Base-by-base conservation (phyloP, 2,329 filamentous ascomycete genomes). In the Trichoderma sp. region DNA sequence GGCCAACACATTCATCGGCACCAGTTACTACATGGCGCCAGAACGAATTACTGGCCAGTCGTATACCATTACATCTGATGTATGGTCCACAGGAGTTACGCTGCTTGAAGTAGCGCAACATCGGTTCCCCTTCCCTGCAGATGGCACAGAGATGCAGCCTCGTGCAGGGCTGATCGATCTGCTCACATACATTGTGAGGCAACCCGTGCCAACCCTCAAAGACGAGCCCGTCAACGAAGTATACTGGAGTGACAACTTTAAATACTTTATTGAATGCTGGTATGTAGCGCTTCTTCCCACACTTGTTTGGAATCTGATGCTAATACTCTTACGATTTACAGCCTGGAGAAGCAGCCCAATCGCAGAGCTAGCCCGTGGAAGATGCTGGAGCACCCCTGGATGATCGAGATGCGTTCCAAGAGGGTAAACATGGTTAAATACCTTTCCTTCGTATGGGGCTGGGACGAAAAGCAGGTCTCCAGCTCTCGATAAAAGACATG, bases 231-330 rank as follows among this genome's bases (percentile, higher is more conserved):
- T 93, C 37, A 92, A 91, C 73, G 90, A 90, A 69, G 96, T 99
- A 73, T 91, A 90, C 77, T 99, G 96, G 96, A 97, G 92, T 74
- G 92, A 96, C 74, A 97, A 92, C 77, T 98, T 99, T 82, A 99
- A 99, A 80, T 97, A 97, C 79, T 99, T 99, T 76, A 97, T 99
- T 75, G 94, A 97, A 82, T 97, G 94, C 88, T 98, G 96, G 95
- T 98, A 87, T 78, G 93, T 90, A 67, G 21, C 43, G 16, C 14
- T 5, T 18, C 32, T 6, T 18, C 58, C 73, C 75, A 70, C 79
- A 72, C 64, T 70, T 7, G 32, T 61, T 46, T 54, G 5, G 2
- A 43, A 21, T 32, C 34, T 18, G 6, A 26, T 72, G 59, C 74
- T 77, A 71, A 80, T 73, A 66, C 69, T 21, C 14, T 21, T 18